Base-by-base conservation (phyloP, 441 rosid species). In the Jatropha podagrica region DNA sequence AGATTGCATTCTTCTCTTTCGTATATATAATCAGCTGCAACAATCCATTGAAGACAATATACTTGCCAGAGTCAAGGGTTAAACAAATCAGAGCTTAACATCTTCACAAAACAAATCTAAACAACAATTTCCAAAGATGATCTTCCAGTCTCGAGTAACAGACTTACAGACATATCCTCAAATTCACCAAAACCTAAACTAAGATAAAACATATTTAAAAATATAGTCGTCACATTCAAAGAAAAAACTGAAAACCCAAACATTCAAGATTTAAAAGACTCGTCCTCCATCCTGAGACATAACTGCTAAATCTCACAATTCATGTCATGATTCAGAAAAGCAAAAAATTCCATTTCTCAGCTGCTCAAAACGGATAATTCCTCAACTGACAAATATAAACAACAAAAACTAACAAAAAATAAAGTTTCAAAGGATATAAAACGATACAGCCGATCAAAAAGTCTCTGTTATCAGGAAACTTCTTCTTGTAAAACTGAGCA, bases 401-500 rank as follows among this genome's bases (percentile, higher is more conserved):
- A 17, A 54, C 52, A 1, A 15, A 69, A 14, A 15, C 4, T 26
- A 56, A 18, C 26, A 42, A 48, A 4, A 61, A 72, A 46, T 15
- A 7, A 13, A 27, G 7, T 15, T 15, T 32, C 51, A 67, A 85
- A 93, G 99, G 98, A 95, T 95, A 96, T 93, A 86, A 93, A 64
- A 20, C 86, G 74, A 96, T 91, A 90, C 99, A 96, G 48, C 78
- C 91, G 78, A 96, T 89, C 87, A 93, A 81, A 78, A 93, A 93
- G 71, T 92, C 87, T 7, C 87, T 79, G 73, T 96, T 96, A 86
- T 96, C 94, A 7, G 98, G 97, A 82, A 96, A 96, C 81, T 96
- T 96, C 89, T 93, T 93, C 65, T 93, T 96, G 95, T 96, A 96
- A 74, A 96, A 96, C 85, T 96, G 98, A 56, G 98, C 97, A 77